Evolutionary conservation across 345 rosid species (phyloP).

Genomic region (Arabis hirsuta): DNA sequence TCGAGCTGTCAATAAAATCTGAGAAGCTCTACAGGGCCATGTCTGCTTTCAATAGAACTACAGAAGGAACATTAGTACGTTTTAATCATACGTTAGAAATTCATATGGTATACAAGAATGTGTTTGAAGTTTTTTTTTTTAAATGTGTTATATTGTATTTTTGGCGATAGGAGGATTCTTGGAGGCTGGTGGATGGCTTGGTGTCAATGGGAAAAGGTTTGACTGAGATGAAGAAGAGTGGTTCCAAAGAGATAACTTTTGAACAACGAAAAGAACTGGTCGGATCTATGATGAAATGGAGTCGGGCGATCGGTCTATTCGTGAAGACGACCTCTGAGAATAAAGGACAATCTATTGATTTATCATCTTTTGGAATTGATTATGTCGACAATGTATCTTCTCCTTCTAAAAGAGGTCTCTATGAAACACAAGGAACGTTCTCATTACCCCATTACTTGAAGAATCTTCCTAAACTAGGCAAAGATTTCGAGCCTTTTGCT

Average conservation of each 20-base stretch:
- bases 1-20: slow-evolving; percentile 16
- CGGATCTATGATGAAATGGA: slow-evolving; percentile 24
- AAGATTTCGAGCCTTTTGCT: slow-evolving; percentile 9
- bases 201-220: slow-evolving; percentile 15
- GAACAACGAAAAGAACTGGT: slow-evolving; percentile 18
- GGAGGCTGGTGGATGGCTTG: slow-evolving; percentile 19
- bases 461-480: slow-evolving; percentile 1
- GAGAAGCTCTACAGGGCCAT: slow-evolving; percentile 17
- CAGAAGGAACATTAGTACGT: slow-evolving; percentile 27
- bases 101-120: neutral
- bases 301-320: slow-evolving; percentile 5
- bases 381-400: slow-evolving; percentile 3
- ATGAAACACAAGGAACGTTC: slow-evolving; percentile 12
- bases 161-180: slow-evolving; percentile 3
- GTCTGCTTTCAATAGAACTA: slow-evolving; percentile 1
- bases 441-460: slow-evolving; percentile 9
- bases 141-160: neutral
- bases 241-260: slow-evolving; percentile 24
- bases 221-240: slow-evolving; percentile 21
- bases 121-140: neutral
- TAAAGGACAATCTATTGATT: slow-evolving; percentile 31
- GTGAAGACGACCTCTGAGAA: slow-evolving; percentile 20
- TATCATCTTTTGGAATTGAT: slow-evolving; percentile 31
- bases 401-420: slow-evolving; percentile 10
- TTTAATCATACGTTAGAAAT: neutral